Percentiles rank a stretch among this genome's conserved stretches.
Conservation (phyloP, 331 rosid species). For the Pyrus hybrid region DNA sequence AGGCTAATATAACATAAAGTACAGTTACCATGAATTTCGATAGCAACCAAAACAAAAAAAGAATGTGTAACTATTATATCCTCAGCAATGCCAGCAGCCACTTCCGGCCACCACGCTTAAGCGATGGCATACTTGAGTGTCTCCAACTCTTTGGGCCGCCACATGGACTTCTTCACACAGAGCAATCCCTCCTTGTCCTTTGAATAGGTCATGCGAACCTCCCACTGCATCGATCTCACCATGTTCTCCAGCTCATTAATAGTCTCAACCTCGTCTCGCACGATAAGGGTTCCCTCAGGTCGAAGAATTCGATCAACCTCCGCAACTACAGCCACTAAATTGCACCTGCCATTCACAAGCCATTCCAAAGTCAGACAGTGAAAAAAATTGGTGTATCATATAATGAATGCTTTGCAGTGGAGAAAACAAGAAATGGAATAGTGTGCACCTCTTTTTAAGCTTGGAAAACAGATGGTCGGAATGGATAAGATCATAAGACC, state of each 20-base stretch:
- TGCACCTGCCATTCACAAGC: slow-evolving; percentile 50
- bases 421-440: slow-evolving; percentile 6
- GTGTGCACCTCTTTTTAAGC: slow-evolving; percentile 52
- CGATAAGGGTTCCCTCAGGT: slow-evolving; percentile 88
- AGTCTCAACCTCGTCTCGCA: slow-evolving; percentile 60
- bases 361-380: slow-evolving; percentile 6
- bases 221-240: slow-evolving; percentile 80
- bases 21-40: slow-evolving; percentile 29
- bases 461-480: slow-evolving; percentile 85
- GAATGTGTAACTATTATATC: slow-evolving; percentile 22
- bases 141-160: slow-evolving; percentile 76
- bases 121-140: slow-evolving; percentile 44
- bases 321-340: slow-evolving; percentile 54
- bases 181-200: slow-evolving; percentile 73
- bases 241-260: slow-evolving; percentile 55
- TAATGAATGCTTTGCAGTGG: not conserved
- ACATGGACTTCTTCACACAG: slow-evolving; percentile 69
- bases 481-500: slow-evolving; percentile 88
- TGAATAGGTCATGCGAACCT: slow-evolving; percentile 73
- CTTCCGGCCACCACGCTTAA: slow-evolving; percentile 7
- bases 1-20: slow-evolving; percentile 20
- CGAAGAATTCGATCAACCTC: slow-evolving; percentile 91
- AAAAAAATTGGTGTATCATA: not conserved
- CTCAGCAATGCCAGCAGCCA: not conserved
- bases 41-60: slow-evolving; percentile 27